These are phyloP conservation scores for Mesostigma viride DNA, from an alignment of 139 green algal genomes.

Conservation along the genomic window DNA sequence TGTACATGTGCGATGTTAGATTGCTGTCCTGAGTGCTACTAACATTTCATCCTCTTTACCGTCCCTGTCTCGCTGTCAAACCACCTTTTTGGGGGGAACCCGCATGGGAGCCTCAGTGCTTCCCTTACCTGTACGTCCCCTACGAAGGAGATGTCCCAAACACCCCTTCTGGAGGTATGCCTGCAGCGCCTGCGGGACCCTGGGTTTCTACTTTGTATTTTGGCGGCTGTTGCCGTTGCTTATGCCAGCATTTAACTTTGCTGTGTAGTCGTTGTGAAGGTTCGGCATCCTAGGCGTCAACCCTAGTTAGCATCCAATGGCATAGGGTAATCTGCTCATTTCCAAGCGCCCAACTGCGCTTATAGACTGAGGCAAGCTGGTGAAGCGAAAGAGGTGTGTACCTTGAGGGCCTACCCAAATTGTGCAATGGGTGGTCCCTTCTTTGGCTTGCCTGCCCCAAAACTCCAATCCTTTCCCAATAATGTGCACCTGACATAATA, in stretches of 20 bases:
- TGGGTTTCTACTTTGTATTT: not conserved
- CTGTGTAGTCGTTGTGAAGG: not conserved
- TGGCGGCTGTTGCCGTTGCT: not conserved
- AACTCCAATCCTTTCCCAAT: no score
- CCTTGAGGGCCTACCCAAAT: no score
- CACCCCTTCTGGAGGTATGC: conserved; percentile 44
- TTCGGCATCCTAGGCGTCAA: not conserved
- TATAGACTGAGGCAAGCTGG: no score
- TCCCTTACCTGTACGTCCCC: conserved; percentile 87
- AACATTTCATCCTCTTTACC: not conserved
- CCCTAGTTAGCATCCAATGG: not conserved
- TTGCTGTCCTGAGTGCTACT: not conserved
- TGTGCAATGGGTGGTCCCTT: no score
- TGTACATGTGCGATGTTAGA: not conserved
- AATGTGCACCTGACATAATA: no score
- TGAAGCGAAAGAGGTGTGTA: no score
- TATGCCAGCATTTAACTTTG: not conserved
- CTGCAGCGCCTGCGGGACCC: conserved; percentile 35
- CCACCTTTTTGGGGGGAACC: not conserved
- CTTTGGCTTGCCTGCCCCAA: no score
- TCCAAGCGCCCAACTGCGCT: conserved; percentile 19
- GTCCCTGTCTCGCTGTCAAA: not conserved
- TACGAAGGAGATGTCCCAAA: conserved; percentile 66
- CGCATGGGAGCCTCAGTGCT: no score
- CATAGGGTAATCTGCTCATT: conserved; percentile 6